A percentile compares a stretch with the other conserved stretches of the same genome.
Conservation (phyloP, 1,284 basidiomycete genomes). For the Thecaphora thlaspeos region DNA sequence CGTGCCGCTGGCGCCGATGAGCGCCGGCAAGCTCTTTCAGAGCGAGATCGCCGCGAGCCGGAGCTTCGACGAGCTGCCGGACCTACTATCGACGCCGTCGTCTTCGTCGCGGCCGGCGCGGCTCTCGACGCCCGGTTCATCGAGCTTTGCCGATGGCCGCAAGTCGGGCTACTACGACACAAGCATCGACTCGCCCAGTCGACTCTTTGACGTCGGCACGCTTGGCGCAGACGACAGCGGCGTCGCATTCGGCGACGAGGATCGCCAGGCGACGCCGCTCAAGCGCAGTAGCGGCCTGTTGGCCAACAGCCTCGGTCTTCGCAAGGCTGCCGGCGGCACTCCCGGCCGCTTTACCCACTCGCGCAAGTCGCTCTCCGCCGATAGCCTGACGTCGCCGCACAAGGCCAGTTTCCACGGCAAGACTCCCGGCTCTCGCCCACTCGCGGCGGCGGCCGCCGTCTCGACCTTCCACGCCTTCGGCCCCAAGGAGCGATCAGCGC, state of each 20-base stretch:
- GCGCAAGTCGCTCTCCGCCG: constrained; percentile 1
- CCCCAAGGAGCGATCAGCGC: constrained; percentile 34
- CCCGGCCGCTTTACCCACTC: not conserved
- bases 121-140: not conserved
- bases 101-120: not conserved
- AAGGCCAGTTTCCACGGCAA: constrained; percentile 28
- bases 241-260: constrained; percentile 29
- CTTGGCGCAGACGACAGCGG: constrained; percentile 31
- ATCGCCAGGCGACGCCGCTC: not conserved
- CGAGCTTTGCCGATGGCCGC: not conserved
- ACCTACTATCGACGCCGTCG: constrained; percentile 5
- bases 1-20: constrained; percentile 22
- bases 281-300: not conserved
- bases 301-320: not conserved
- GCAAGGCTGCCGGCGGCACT: not conserved
- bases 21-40: constrained; percentile 34
- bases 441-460: too few relatives aligned
- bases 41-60: constrained; percentile 29
- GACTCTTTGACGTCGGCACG: not conserved
- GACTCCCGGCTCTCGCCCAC: constrained; percentile 20
- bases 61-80: constrained; percentile 1
- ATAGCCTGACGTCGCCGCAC: constrained; percentile 22
- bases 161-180: not conserved
- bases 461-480: constrained; percentile 26
- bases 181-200: not conserved